Percentiles rank a stretch among this genome's conserved stretches.
phyloP scores from a whole-genome alignment of 2,329 filamentous ascomycete species.

The Exophiala phaeomuriformis region DNA sequence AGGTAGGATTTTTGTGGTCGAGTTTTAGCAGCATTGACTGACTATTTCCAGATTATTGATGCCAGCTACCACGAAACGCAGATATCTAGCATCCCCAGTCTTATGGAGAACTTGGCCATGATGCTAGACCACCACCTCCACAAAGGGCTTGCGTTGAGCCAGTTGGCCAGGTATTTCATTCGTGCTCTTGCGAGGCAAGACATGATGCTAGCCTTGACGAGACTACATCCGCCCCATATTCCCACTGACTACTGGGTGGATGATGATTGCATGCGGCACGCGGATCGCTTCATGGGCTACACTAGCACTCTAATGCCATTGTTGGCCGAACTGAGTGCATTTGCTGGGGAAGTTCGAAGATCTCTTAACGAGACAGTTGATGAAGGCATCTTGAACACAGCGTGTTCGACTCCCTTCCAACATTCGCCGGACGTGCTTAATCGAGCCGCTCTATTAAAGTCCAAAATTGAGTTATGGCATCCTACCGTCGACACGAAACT shows the following conservation, averaged over 20 bases:
- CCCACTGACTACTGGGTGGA: slow-evolving; percentile 29
- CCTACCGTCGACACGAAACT: slow-evolving; percentile 23
- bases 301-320: slow-evolving; percentile 31
- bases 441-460: slow-evolving; percentile 3
- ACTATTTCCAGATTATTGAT: slow-evolving; percentile 24
- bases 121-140: slow-evolving; percentile 26
- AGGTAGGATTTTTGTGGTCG: slow-evolving; percentile 22
- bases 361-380: not conserved
- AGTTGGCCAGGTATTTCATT: slow-evolving; percentile 31
- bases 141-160: slow-evolving; percentile 25
- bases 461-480: slow-evolving; percentile 22
- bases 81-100: slow-evolving; percentile 22
- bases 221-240: slow-evolving; percentile 26
- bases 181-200: slow-evolving; percentile 31
- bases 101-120: slow-evolving; percentile 16
- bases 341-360: slow-evolving; percentile 29
- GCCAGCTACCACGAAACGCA: slow-evolving; percentile 25
- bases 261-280: slow-evolving; percentile 18
- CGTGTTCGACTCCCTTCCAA: not conserved
- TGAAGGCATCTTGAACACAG: not conserved
- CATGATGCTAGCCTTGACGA: slow-evolving; percentile 29
- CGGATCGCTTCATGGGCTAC: slow-evolving; percentile 32
- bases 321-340: slow-evolving; percentile 27
- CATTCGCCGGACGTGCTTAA: not conserved
- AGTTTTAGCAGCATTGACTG: not conserved